Base-by-base conservation (phyloP, 2,329 filamentous ascomycete genomes). In the Phoma sp. region DNA sequence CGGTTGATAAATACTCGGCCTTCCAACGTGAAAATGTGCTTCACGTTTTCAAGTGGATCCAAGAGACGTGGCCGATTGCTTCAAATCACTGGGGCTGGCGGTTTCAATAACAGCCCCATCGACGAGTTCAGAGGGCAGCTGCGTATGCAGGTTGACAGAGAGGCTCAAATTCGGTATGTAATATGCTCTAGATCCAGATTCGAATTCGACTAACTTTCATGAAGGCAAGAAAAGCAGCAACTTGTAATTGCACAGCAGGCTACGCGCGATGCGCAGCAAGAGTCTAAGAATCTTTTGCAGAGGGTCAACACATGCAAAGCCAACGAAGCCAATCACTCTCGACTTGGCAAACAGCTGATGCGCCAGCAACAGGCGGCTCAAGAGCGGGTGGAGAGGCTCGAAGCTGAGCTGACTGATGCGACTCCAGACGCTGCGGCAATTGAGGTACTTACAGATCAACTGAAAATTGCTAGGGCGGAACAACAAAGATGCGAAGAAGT, bases 61-160 rank as follows among this genome's bases (percentile, higher is more conserved):
- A 68, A 90, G 87, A 38, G 74, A 86, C 41, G 82, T 85, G 66
- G 81, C 90, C 55, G 81, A 77, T 18, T 82, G 75, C 66, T 74
- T 36, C 58, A 57, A 18, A 48, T 57, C 18, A 64, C 60, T 27
- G 75, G 77, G 29, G 72, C 70, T 42, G 80, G 80, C n/a, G 79
- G 79, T 37, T 71, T 79, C 44, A 83, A 77, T 42, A 77, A 82
- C 33, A 76, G 78, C 35, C 82, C 83, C 10, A 79, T 89, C 4
- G 72, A 79, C 7, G 80, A 82, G 13, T 85, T 78, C 60, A 73
- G 68, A 0, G 79, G 83, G 35, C 77, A 75, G 8, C 80, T 89
- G 23, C 86, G 92, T n/a, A 96, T 96, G 86, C 89, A 88, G 67
- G 88, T 89, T 0, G 90, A 96, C 68, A 80, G 85, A 24, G 88